Evolutionary conservation across 192 early-diverging fungal genomes (phyloP).

Genomic region (Jimgerdemannia flammicorona): DNA sequence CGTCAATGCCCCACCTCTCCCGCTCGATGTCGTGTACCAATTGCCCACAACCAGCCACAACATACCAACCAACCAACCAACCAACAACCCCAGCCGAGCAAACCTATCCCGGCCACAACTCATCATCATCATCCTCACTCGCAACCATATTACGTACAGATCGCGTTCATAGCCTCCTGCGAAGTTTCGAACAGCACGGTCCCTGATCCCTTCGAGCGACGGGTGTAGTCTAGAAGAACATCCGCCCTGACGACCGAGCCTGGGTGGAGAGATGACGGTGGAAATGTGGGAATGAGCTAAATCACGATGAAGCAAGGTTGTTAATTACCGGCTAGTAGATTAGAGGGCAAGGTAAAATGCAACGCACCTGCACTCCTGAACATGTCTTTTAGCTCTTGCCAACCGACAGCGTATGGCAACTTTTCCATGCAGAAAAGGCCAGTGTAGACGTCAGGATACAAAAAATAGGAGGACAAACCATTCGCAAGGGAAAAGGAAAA

Average conservation of each 20-base stretch:
- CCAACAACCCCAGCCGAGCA: constrained; percentile 7
- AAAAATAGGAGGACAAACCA: too few species aligned
- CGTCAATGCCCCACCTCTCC: not conserved
- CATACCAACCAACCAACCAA: constrained; percentile 14
- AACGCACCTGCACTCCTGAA: constrained; percentile 64
- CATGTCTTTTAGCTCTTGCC: constrained; percentile 87
- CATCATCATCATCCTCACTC: constrained; percentile 1
- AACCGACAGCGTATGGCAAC: constrained; percentile 74
- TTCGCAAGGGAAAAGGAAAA: too few species aligned
- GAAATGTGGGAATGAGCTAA: too few species aligned
- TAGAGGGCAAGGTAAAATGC: not conserved
- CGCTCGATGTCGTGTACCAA: not conserved
- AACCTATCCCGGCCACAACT: constrained; percentile 2
- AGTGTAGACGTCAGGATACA: not conserved
- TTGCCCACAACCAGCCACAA: not conserved
- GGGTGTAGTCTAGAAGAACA: constrained; percentile 45
- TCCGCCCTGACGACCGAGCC: constrained; percentile 69
- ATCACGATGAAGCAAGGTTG: not conserved
- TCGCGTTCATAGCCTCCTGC: constrained; percentile 62
- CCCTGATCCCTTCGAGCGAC: constrained; percentile 70
- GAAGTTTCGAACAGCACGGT: constrained; percentile 69
- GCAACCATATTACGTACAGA: constrained; percentile 54
- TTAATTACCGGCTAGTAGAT: constrained; percentile 6
- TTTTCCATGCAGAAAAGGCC: constrained; percentile 22
- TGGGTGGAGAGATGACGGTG: constrained; percentile 3